phyloP scores from a whole-genome alignment of 1,284 basidiomycete genomes.

The Moesziomyces parantarcticus region DNA sequence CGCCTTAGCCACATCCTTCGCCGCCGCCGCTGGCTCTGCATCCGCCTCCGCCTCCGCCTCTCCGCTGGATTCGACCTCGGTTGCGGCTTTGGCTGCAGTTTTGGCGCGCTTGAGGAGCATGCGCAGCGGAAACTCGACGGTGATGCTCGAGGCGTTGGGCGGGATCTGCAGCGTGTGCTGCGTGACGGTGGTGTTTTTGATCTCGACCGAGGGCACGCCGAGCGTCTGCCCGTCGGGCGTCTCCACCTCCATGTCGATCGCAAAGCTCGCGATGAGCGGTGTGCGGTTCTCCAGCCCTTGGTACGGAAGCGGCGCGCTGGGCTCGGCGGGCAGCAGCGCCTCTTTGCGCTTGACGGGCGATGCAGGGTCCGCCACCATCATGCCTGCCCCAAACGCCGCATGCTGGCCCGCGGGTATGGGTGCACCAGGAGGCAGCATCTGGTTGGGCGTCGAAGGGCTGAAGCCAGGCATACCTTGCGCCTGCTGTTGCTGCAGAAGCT shows the following conservation, averaged over 20 bases:
- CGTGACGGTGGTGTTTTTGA: conserved; percentile 30
- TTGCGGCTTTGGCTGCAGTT: neutral
- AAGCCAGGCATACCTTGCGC: conserved; percentile 12
- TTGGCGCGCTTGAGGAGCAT: conserved; percentile 15
- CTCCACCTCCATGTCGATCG: conserved; percentile 40
- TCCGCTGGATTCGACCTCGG: too few relatives aligned
- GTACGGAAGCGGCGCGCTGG: conserved; percentile 7
- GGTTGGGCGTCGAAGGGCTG: conserved; percentile 12
- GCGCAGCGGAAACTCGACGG: conserved; percentile 32
- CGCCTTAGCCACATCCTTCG: conserved; percentile 18
- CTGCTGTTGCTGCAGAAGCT: conserved; percentile 6
- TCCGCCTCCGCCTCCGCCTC: conserved; percentile 1
- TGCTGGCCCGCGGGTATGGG: neutral
- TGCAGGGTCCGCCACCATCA: conserved; percentile 1
- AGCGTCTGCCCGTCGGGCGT: conserved; percentile 19
- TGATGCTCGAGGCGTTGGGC: conserved; percentile 29
- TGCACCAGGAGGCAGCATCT: conserved; percentile 25
- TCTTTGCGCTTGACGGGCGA: conserved; percentile 38
- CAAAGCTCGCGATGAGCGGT: conserved; percentile 32
- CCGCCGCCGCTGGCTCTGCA: too few relatives aligned
- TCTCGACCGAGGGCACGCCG: conserved; percentile 13
- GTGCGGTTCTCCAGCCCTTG: conserved; percentile 33
- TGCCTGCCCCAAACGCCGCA: conserved; percentile 19
- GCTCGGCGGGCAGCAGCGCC: conserved; percentile 18
- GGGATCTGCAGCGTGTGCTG: conserved; percentile 48